Conservation (phyloP, 345 rosid species). For the Populus alba region DNA sequence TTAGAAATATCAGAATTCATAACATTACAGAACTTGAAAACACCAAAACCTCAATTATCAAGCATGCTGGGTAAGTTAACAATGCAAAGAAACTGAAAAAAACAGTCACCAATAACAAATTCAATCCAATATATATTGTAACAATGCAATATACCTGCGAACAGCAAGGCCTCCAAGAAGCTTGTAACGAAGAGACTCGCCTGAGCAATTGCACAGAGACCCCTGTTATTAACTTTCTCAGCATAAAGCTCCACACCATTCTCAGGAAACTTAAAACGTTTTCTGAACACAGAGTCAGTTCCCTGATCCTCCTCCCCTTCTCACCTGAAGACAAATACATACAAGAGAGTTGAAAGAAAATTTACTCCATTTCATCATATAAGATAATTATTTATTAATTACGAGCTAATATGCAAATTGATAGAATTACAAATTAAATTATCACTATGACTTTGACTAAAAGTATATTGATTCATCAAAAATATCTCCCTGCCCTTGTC, state of each 20-base stretch:
- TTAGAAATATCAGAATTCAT: not conserved
- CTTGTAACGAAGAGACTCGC: constrained; percentile 41
- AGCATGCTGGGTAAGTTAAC: not conserved
- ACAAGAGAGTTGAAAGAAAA: not conserved
- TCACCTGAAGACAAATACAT: constrained; percentile 15
- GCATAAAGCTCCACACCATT: constrained; percentile 36
- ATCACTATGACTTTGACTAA: not conserved
- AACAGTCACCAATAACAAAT: not conserved
- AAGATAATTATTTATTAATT: not conserved
- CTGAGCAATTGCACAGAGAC: constrained; percentile 38
- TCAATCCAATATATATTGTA: not conserved
- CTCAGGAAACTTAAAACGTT: constrained; percentile 34
- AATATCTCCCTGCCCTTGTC: not conserved
- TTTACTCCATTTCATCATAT: not conserved
- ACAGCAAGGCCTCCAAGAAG: constrained; percentile 41
- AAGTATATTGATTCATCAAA: not conserved
- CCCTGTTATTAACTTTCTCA: constrained; percentile 36
- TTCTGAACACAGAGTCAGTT: constrained; percentile 34
- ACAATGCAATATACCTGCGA: constrained; percentile 14
- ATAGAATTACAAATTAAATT: not conserved
- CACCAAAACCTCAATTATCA: not conserved
- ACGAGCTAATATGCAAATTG: not conserved
- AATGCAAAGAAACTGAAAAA: not conserved
- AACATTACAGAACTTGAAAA: not conserved
- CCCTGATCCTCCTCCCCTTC: constrained; percentile 30